phyloP scores from a whole-genome alignment of 2,329 filamentous ascomycete species.

The Pseudofabraea citricarpa region DNA sequence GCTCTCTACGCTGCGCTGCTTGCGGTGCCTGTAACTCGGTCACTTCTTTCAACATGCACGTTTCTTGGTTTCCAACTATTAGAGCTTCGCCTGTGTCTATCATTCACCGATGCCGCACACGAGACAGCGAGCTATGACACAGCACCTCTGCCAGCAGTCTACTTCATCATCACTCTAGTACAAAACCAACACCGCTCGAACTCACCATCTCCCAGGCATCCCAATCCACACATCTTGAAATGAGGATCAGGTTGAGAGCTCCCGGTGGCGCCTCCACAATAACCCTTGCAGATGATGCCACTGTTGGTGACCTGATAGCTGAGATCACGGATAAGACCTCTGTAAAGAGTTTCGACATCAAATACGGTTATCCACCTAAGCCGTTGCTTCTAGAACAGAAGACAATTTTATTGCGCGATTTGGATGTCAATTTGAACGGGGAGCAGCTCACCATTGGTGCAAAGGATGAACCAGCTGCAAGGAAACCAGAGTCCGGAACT shows the following conservation, averaged over 20 bases:
- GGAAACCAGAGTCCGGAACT: conserved; percentile 3
- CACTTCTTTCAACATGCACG: too few species aligned
- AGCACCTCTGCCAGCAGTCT: too few species aligned
- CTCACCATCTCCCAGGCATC: too few species aligned
- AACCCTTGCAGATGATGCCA: conserved; percentile 63
- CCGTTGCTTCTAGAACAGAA: conserved; percentile 56
- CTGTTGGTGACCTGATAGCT: conserved; percentile 54
- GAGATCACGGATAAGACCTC: conserved; percentile 61
- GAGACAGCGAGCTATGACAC: too few species aligned
- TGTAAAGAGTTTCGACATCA: conserved; percentile 65
- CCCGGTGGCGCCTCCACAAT: conserved; percentile 69
- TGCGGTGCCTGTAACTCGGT: too few species aligned
- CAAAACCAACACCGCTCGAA: too few species aligned
- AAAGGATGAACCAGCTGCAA: conserved; percentile 11
- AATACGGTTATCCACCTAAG: conserved; percentile 79
- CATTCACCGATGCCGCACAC: too few species aligned
- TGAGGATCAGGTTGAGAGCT: conserved; percentile 72
- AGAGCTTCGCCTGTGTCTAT: too few species aligned
- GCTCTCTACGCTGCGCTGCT: too few species aligned
- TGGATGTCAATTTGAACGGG: conserved; percentile 59
- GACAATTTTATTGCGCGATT: conserved; percentile 38
- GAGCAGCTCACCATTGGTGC: conserved; percentile 59
- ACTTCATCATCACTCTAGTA: too few species aligned
- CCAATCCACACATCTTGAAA: conserved; percentile 39
- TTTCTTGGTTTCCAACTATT: too few species aligned